These are phyloP conservation scores for Pseudogymnoascus sp. DNA, from an alignment of 2,329 filamentous ascomycete genomes.

Conservation along the genomic window DNA sequence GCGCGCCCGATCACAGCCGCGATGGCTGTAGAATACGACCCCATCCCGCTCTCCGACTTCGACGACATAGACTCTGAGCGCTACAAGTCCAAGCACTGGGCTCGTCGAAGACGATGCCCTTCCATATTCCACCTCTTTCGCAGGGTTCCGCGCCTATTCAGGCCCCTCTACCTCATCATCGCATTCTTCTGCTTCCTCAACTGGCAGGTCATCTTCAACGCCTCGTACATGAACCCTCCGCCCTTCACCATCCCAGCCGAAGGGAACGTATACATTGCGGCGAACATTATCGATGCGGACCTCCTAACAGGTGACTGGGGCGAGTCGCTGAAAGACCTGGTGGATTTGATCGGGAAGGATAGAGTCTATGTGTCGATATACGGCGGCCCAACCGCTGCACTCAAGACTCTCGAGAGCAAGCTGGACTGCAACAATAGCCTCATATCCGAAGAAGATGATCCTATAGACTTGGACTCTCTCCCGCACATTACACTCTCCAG, in stretches of 20 bases:
- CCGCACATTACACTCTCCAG: slow-evolving; percentile 55
- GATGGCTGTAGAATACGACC: slow-evolving; percentile 7
- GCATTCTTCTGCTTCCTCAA: slow-evolving; percentile 19
- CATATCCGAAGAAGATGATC: slow-evolving; percentile 48
- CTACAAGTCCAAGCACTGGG: slow-evolving; percentile 4
- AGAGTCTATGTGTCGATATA: slow-evolving; percentile 69
- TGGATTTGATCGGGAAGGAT: slow-evolving; percentile 57
- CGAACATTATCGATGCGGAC: slow-evolving; percentile 62
- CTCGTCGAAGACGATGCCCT: slow-evolving; percentile 1
- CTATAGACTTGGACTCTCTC: slow-evolving; percentile 47
- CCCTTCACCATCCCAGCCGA: slow-evolving; percentile 37
- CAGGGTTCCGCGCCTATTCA: background rate
- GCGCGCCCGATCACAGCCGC: background rate
- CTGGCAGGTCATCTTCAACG: slow-evolving; percentile 30
- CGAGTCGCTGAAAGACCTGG: slow-evolving; percentile 49
- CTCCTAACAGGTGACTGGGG: slow-evolving; percentile 61
- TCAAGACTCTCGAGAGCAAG: slow-evolving; percentile 44
- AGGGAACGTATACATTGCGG: slow-evolving; percentile 67
- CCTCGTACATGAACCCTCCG: slow-evolving; percentile 37
- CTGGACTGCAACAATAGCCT: slow-evolving; percentile 45
- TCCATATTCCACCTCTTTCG: slow-evolving; percentile 2
- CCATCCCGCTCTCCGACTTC: background rate
- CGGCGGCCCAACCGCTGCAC: slow-evolving; percentile 49
- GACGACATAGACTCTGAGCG: slow-evolving; percentile 1
- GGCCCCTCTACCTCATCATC: slow-evolving; percentile 22